Evolutionary conservation across 2,329 filamentous ascomycete genomes (phyloP).

Genomic region (Sporothrix brunneoviolacea): DNA sequence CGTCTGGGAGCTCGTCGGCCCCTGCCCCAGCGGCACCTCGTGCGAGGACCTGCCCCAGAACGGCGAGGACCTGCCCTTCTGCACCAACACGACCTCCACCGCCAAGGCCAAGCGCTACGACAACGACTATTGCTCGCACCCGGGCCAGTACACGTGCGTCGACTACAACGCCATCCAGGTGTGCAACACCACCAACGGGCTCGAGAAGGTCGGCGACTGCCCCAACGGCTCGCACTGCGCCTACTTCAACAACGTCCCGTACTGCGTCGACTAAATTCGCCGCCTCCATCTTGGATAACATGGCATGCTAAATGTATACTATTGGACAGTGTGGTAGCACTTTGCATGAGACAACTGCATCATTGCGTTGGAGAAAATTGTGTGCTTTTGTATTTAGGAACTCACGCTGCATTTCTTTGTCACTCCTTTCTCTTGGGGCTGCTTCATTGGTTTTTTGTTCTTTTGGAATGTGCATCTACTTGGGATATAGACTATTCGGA

Average conservation of each 20-base stretch:
- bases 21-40: slow-evolving; percentile 21
- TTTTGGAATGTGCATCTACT: too few species aligned
- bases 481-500: too few species aligned
- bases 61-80: slow-evolving; percentile 22
- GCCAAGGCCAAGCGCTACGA: slow-evolving; percentile 18
- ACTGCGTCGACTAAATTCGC: slow-evolving; percentile 18
- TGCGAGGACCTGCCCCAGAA: slow-evolving; percentile 22
- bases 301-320: too few species aligned
- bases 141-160: slow-evolving; percentile 22
- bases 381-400: too few species aligned
- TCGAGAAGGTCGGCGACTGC: slow-evolving; percentile 21
- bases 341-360: too few species aligned
- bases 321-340: too few species aligned
- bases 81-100: slow-evolving; percentile 15
- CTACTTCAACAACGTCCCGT: slow-evolving; percentile 22
- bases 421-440: slow-evolving; percentile 17
- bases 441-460: too few species aligned
- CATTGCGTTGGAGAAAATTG: too few species aligned
- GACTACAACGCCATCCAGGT: slow-evolving; percentile 23
- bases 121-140: slow-evolving; percentile 18
- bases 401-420: too few species aligned
- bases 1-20: slow-evolving; percentile 22
- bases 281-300: too few species aligned
- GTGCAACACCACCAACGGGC: slow-evolving; percentile 19
- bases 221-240: slow-evolving; percentile 20